Percentiles rank a stretch among this genome's conserved stretches.
Conservation (phyloP, 345 rosid genomes). For the Eucalyptus marginata region DNA sequence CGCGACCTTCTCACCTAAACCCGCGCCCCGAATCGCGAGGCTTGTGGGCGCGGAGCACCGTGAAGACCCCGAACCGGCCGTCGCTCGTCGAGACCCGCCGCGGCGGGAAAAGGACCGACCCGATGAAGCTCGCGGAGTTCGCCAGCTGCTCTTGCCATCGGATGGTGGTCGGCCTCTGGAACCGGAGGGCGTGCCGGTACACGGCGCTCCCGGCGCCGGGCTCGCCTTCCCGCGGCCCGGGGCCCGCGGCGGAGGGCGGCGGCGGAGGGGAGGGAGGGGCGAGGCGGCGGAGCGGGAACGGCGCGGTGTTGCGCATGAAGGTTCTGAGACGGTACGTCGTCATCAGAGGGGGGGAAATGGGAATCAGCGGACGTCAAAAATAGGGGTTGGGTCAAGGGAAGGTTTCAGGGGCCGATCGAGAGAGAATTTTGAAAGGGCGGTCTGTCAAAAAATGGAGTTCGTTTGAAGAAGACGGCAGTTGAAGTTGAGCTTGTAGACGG, state of each 20-base stretch:
- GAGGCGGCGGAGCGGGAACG: constrained; percentile 2
- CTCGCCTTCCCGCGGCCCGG: constrained; percentile 13
- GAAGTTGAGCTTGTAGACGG: background rate
- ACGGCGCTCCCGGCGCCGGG: constrained; percentile 21
- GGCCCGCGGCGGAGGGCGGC: background rate
- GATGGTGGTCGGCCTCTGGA: constrained; percentile 44
- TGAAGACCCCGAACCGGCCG: constrained; percentile 21
- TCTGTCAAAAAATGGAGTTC: background rate
- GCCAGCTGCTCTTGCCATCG: constrained; percentile 2
- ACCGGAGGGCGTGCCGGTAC: constrained; percentile 33
- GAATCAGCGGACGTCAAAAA: background rate
- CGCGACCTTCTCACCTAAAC: constrained; percentile 29
- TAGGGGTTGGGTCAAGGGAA: background rate
- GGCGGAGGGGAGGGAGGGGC: constrained; percentile 2
- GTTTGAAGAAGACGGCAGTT: background rate
- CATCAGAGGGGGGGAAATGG: constrained; percentile 12
- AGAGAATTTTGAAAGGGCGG: background rate
- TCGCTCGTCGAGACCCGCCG: background rate
- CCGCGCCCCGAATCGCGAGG: constrained; percentile 9
- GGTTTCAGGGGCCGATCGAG: background rate
- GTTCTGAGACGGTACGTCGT: constrained; percentile 8
- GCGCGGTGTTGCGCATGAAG: constrained; percentile 8
- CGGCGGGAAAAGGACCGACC: constrained; percentile 30
- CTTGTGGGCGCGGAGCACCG: constrained; percentile 21
- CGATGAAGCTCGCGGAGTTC: constrained; percentile 49